phyloP scores from a whole-genome alignment of 1,284 basidiomycete species.

The Cutaneotrichosporon curvatum region DNA sequence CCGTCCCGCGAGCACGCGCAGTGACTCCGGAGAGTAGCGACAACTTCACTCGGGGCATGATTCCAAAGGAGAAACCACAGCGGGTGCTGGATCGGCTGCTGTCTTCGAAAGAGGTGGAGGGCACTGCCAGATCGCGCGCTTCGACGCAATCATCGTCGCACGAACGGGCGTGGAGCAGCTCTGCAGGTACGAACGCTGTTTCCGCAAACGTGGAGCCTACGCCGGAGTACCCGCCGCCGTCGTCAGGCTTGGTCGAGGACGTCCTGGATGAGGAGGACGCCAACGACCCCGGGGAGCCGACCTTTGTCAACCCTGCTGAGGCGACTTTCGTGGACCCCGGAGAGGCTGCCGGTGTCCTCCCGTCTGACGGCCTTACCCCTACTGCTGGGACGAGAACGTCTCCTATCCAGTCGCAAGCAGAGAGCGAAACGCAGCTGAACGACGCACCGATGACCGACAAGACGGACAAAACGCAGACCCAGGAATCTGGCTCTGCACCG shows the following conservation, averaged over 20 bases:
- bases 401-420: not conserved
- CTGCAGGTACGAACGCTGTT: too few species aligned
- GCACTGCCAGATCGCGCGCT: too few species aligned
- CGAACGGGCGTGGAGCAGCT: too few species aligned
- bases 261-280: too few species aligned
- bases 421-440: not conserved
- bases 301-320: not conserved
- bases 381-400: not conserved
- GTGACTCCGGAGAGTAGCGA: slow-evolving; percentile 2
- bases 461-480: not conserved
- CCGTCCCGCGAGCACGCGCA: too few species aligned
- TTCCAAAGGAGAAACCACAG: not conserved
- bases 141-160: too few species aligned
- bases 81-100: not conserved
- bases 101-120: not conserved
- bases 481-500: not conserved
- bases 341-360: too few species aligned
- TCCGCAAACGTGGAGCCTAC: too few species aligned
- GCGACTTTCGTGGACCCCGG: too few species aligned
- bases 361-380: not conserved
- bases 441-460: not conserved
- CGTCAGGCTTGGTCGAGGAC: too few species aligned
- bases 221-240: too few species aligned
- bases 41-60: slow-evolving; percentile 4
- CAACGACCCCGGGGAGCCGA: not conserved